Base-by-base conservation (phyloP, 192 early-diverging fungal species). In the Gonapodya prolifera region DNA sequence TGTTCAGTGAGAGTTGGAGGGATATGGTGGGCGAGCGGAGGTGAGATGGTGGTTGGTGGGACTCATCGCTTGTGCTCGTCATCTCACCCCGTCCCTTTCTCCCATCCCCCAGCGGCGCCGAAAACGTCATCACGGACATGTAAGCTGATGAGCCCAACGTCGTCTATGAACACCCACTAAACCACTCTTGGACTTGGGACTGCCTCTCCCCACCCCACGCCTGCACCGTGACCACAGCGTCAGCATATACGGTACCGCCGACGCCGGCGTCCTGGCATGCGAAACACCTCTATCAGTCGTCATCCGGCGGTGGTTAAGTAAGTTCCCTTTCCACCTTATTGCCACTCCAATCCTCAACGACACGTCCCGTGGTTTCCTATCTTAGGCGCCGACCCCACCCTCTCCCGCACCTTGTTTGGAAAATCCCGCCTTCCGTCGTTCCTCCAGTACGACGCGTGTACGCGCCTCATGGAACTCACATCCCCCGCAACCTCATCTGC, bases 221-320 rank as follows among this genome's bases (percentile, higher is more conserved):
- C n/a, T n/a, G n/a, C n/a, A n/a, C n/a, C n/a, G n/a, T 2, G 34
- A 79, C 34, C 18, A 70, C 35, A 84, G 83, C n/a, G 79, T 84
- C 2, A 79, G 76, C 18, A 83, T 83, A 23, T 83, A 83, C 75
- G 83, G 83, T 29, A 83, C 83, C 28, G 79, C 83, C 18, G 83
- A 83, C 75, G 82, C 82, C 30, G 83, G 82, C 30, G 83, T 83
- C 23, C 79, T 83, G 18, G 83, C 77, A 18, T 70, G 69, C 61
- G 83, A 83, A 73, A 83, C 83, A 0, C 73, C 69, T 28, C 45
- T 83, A 17, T 78, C 79, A 0, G 75, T 75, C 35, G 17, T 33
- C 1, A 74, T 83, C 33, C 78, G 83, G 1, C 35, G 28, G 8
- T 83, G 45, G 45, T 23, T 61, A 16, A 16, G 45, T 61, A 23